These are phyloP conservation scores for Aspergillus brasiliensis DNA, from an alignment of 2,329 filamentous ascomycete species.

Conservation along the genomic window DNA sequence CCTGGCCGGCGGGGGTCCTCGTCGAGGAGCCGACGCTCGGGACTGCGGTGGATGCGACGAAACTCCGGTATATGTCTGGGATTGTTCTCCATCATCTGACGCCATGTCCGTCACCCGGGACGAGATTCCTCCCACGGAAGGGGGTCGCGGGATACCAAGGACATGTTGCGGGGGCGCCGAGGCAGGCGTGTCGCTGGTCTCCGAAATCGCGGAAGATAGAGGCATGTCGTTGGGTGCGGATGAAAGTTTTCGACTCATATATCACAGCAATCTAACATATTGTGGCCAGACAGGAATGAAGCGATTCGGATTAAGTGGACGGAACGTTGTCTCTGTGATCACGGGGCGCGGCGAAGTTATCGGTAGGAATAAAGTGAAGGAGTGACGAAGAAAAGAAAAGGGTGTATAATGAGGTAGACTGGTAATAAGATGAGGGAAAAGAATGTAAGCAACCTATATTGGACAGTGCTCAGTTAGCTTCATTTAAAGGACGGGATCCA, in stretches of 20 bases:
- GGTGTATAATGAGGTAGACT: slow-evolving; percentile 4
- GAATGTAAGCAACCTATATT: slow-evolving; percentile 22
- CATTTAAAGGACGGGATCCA: neutral
- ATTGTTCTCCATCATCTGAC: slow-evolving; percentile 55
- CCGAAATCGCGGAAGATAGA: slow-evolving; percentile 28
- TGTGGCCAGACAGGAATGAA: slow-evolving; percentile 14
- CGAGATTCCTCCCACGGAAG: slow-evolving; percentile 57
- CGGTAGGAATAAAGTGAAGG: slow-evolving; percentile 10
- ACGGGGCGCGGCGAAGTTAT: neutral
- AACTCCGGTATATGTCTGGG: slow-evolving; percentile 42
- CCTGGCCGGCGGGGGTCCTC: slow-evolving; percentile 48
- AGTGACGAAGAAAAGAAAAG: slow-evolving; percentile 19
- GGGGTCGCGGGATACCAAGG: slow-evolving; percentile 56
- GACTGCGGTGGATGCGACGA: slow-evolving; percentile 58
- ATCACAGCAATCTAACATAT: slow-evolving; percentile 26
- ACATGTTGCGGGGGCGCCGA: slow-evolving; percentile 42
- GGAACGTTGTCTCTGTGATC: neutral
- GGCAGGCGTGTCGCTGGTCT: slow-evolving; percentile 44
- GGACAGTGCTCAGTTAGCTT: slow-evolving; percentile 12
- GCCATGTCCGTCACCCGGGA: slow-evolving; percentile 69
- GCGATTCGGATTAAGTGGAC: neutral
- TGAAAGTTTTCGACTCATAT: slow-evolving; percentile 13
- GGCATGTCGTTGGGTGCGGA: slow-evolving; percentile 23
- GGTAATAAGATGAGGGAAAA: slow-evolving; percentile 11
- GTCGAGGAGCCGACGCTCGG: slow-evolving; percentile 60